Evolutionary conservation across 1,284 basidiomycete species (phyloP).

Genomic region (Leccinum pachyderme): DNA sequence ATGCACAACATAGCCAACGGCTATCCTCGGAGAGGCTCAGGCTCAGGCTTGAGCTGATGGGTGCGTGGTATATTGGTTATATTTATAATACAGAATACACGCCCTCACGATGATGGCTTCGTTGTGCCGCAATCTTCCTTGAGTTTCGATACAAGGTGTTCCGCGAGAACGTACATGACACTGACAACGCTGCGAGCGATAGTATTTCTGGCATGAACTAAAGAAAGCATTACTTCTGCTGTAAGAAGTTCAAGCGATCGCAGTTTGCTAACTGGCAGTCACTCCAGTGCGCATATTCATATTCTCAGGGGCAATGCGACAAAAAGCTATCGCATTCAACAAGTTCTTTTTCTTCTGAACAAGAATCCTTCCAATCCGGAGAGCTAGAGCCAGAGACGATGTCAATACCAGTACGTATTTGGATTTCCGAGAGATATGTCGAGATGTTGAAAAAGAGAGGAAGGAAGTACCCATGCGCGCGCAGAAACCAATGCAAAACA

Average conservation of each 20-base stretch:
- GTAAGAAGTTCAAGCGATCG: background rate
- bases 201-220: background rate
- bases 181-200: background rate
- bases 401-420: constrained; percentile 20
- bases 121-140: background rate
- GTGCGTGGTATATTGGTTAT: background rate
- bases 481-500: constrained; percentile 21
- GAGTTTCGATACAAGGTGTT: background rate
- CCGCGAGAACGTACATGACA: background rate
- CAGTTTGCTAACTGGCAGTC: background rate
- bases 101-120: background rate
- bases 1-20: background rate
- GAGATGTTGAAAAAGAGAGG: constrained; percentile 13
- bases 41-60: background rate
- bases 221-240: background rate
- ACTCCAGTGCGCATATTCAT: background rate
- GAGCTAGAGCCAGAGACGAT: background rate
- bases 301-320: background rate
- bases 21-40: background rate
- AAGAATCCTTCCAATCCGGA: background rate
- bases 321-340: background rate
- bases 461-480: constrained; percentile 5
- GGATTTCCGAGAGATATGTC: constrained; percentile 17
- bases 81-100: background rate
- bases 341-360: background rate